Evolutionary conservation across 345 rosid genomes (phyloP).

Genomic region (Laguncularia racemosa): DNA sequence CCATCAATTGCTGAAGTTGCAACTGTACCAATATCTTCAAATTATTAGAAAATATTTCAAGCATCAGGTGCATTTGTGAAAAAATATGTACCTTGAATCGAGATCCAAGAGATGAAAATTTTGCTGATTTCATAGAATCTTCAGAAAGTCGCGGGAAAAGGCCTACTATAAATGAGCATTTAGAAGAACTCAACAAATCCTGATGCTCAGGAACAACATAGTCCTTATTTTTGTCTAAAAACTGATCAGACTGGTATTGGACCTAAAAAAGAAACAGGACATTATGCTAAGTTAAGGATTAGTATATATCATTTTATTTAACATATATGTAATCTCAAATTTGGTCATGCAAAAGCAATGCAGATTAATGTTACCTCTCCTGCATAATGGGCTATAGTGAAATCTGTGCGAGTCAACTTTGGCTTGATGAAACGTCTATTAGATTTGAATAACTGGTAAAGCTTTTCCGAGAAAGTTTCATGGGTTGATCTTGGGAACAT

Average conservation of each 20-base stretch:
- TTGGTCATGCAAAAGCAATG: slow-evolving; percentile 4
- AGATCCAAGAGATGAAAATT: slow-evolving; percentile 83
- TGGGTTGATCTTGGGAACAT: slow-evolving; percentile 91
- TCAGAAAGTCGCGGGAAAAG: slow-evolving; percentile 66
- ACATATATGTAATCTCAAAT: not conserved
- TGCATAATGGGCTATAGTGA: slow-evolving; percentile 79
- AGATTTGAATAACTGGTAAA: slow-evolving; percentile 71
- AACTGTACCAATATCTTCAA: slow-evolving; percentile 44
- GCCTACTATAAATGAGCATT: slow-evolving; percentile 58
- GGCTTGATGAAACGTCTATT: slow-evolving; percentile 78
- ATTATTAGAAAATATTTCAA: not conserved
- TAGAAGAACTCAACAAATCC: slow-evolving; percentile 75
- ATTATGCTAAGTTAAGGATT: not conserved
- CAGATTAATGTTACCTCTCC: slow-evolving; percentile 58
- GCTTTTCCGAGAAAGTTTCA: slow-evolving; percentile 83
- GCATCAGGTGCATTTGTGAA: not conserved
- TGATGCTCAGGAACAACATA: slow-evolving; percentile 92
- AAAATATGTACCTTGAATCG: slow-evolving; percentile 63
- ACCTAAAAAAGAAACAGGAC: slow-evolving; percentile 45
- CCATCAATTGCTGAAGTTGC: slow-evolving; percentile 91
- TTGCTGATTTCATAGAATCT: slow-evolving; percentile 65
- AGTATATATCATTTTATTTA: not conserved
- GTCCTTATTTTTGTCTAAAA: slow-evolving; percentile 94
- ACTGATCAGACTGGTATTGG: slow-evolving; percentile 81
- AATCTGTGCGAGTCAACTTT: slow-evolving; percentile 70